Percentiles rank a stretch among this genome's conserved stretches.
Evolutionary conservation across 805 yeast species (phyloP).

Genomic region (Schizosaccharomyces japonicus): DNA sequence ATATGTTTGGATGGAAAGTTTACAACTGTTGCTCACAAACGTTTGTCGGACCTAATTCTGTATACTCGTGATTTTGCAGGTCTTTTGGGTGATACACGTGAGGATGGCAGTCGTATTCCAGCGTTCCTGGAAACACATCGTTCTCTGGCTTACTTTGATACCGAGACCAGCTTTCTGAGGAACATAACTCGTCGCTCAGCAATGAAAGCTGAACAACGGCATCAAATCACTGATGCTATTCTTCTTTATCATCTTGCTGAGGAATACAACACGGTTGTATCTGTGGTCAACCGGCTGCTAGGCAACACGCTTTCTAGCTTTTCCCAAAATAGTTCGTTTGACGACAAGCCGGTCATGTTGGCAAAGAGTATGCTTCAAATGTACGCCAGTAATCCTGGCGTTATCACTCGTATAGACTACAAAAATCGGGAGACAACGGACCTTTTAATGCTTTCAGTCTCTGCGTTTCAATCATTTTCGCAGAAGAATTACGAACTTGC

Average conservation of each 20-base stretch:
- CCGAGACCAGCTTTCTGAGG: conserved; percentile 35
- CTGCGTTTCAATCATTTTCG: conserved; percentile 31
- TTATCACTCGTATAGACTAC: conserved; percentile 30
- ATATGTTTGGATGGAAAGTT: conserved; percentile 37
- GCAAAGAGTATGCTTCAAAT: conserved; percentile 19
- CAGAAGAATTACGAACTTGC: conserved; percentile 2
- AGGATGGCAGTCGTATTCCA: conserved; percentile 52
- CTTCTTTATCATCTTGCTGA: conserved; percentile 69
- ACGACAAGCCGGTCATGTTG: conserved; percentile 18
- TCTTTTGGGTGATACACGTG: conserved; percentile 60
- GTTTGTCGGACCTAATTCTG: conserved; percentile 59
- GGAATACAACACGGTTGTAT: conserved; percentile 60
- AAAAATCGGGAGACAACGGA: conserved; percentile 42
- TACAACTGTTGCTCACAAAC: conserved; percentile 41
- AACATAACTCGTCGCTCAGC: conserved; percentile 72
- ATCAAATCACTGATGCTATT: conserved; percentile 64
- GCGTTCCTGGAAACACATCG: conserved; percentile 69
- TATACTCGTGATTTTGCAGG: conserved; percentile 66
- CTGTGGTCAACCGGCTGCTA: conserved; percentile 46
- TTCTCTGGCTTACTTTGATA: conserved; percentile 32
- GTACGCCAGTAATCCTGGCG: conserved; percentile 31
- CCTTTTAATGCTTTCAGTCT: conserved; percentile 38
- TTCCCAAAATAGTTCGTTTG: conserved; percentile 13
- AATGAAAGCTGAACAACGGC: conserved; percentile 69
- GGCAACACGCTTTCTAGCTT: conserved; percentile 44